phyloP scores from a whole-genome alignment of 2,329 filamentous ascomycete species.

The Fusarium citri region DNA sequence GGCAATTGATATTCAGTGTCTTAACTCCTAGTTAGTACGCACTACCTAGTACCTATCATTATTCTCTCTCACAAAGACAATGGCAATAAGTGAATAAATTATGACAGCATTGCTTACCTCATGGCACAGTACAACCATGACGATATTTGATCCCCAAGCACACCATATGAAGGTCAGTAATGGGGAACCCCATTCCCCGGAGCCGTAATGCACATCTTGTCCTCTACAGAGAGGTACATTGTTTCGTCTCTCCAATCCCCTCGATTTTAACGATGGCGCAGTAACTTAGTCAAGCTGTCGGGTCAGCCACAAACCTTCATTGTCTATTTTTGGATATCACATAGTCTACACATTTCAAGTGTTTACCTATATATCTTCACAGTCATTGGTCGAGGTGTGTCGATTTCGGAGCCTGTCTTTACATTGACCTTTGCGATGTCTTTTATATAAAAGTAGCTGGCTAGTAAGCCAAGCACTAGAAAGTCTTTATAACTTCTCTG shows the following conservation, averaged over 20 bases:
- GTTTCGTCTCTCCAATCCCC: background rate
- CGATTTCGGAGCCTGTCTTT: background rate
- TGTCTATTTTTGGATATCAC: background rate
- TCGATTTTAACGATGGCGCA: background rate
- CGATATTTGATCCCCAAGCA: background rate
- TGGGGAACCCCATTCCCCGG: background rate
- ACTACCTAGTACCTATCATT: background rate
- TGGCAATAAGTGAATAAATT: background rate
- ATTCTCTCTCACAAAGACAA: background rate
- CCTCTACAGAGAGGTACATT: background rate
- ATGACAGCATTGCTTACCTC: background rate
- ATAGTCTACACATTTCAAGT: background rate
- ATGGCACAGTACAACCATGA: slow-evolving; percentile 17
- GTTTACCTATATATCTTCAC: background rate
- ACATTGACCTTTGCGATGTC: background rate
- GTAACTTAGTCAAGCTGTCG: background rate
- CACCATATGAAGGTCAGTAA: background rate
- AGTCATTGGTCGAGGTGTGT: background rate
- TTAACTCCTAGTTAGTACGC: background rate
- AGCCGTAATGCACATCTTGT: background rate
- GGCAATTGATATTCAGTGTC: background rate
- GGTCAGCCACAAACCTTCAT: background rate
- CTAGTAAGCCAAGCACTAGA: background rate
- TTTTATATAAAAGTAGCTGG: background rate
- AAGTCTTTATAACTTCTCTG: background rate